phyloP scores from a whole-genome alignment of 352 stramenopile genomes.

The Phytophthora quininea region DNA sequence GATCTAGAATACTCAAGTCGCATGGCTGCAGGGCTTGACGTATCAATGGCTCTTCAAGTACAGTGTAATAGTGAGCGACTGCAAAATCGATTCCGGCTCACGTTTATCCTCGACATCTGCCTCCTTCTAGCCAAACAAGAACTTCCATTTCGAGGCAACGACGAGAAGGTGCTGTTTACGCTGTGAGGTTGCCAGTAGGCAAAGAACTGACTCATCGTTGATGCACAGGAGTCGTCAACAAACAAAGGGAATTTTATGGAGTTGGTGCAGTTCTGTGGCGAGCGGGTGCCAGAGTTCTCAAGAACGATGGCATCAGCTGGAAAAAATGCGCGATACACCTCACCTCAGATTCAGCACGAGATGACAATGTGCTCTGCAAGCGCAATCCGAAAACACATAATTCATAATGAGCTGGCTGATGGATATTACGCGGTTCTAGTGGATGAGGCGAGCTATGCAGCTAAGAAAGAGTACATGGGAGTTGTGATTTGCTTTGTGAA shows the following conservation, averaged over 20 bases:
- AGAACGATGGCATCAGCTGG: not conserved
- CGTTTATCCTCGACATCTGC: not conserved
- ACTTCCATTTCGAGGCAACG: not conserved
- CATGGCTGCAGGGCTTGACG: not conserved
- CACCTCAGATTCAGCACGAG: not conserved
- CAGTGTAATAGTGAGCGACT: not conserved
- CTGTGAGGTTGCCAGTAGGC: not conserved
- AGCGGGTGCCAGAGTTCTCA: not conserved
- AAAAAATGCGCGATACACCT: not conserved
- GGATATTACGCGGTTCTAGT: conserved; percentile 3
- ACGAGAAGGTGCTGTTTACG: not conserved
- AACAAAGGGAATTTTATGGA: conserved; percentile 16
- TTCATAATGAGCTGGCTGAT: not conserved
- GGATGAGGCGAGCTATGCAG: conserved; percentile 12
- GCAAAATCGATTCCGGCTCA: not conserved
- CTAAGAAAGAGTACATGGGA: not conserved
- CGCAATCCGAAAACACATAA: not conserved
- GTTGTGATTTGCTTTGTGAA: too few relatives aligned
- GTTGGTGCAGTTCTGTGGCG: conserved; percentile 1
- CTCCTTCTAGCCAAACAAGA: not conserved
- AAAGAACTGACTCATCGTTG: not conserved
- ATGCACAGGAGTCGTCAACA: not conserved
- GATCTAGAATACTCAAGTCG: not conserved
- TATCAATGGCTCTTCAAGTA: not conserved
- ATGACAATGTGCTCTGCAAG: conserved; percentile 1